Percentiles rank a stretch among this genome's conserved stretches.
These are phyloP conservation scores for Arxiozyma heterogenica DNA, from an alignment of 1,139 yeast species.

Conservation along the genomic window DNA sequence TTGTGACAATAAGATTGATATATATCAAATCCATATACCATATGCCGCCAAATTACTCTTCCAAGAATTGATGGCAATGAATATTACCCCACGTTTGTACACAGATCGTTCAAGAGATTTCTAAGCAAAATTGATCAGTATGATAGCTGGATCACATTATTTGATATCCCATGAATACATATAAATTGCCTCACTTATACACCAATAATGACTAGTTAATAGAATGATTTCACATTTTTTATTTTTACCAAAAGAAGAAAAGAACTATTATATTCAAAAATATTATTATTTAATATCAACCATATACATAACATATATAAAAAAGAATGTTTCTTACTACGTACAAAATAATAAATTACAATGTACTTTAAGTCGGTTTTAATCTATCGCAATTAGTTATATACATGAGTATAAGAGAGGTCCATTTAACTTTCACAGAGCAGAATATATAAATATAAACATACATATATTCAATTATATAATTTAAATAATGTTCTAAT, in stretches of 20 bases:
- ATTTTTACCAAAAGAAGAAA: not conserved
- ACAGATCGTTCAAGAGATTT: constrained; percentile 45
- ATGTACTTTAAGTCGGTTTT: constrained; percentile 4
- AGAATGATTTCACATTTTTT: not conserved
- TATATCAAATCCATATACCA: constrained; percentile 93
- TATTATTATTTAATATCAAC: not conserved
- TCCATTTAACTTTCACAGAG: no score
- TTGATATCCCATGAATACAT: not conserved
- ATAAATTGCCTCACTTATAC: not conserved
- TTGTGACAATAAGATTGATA: constrained; percentile 96
- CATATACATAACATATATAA: not conserved
- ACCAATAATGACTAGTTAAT: not conserved
- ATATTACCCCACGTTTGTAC: constrained; percentile 78
- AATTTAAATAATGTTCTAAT: no score
- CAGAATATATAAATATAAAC: not conserved
- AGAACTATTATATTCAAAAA: constrained; percentile 1
- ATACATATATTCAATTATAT: not conserved
- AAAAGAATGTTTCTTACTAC: not conserved
- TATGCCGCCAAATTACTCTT: constrained; percentile 93
- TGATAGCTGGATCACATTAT: not conserved
- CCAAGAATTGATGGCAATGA: constrained; percentile 99
- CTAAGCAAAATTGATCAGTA: constrained; percentile 8
- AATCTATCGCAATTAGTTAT: not conserved
- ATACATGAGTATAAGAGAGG: not conserved
- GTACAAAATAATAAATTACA: not conserved